Percentiles rank a stretch among this genome's conserved stretches.
phyloP scores from a whole-genome alignment of 495 filamentous ascomycete genomes.

The Lindgomyces ingoldianus region DNA sequence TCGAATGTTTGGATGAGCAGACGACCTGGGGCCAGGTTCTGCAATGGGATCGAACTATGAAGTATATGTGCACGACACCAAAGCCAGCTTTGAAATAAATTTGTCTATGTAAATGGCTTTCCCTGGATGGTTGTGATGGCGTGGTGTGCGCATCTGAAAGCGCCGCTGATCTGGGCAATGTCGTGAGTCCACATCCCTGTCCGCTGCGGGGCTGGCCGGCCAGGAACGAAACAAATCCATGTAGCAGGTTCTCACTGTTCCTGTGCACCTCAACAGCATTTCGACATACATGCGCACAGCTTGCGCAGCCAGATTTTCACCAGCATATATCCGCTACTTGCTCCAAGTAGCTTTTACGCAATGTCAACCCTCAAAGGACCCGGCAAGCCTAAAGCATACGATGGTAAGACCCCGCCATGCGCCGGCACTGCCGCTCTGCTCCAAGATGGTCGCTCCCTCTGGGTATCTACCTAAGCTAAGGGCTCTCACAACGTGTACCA shows the following conservation, averaged over 20 bases:
- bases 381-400: constrained; percentile 32
- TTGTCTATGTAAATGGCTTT: constrained; percentile 11
- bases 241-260: not conserved
- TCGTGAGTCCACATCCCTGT: constrained; percentile 10
- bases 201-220: constrained; percentile 4
- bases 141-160: not conserved
- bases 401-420: constrained; percentile 24
- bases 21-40: not conserved
- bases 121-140: no score
- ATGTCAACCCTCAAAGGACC: constrained; percentile 38
- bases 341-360: not conserved
- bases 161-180: not conserved
- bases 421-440: not conserved
- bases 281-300: not conserved
- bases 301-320: not conserved
- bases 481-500: no score
- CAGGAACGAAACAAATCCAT: constrained; percentile 8
- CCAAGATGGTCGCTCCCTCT: no score
- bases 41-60: not conserved
- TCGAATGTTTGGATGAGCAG: not conserved
- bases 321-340: not conserved
- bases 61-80: not conserved
- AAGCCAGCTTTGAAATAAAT: constrained; percentile 4
- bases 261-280: no score
- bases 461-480: no score